Base-by-base conservation (phyloP, 305 asterid species). In the Fraxinus albicans region DNA sequence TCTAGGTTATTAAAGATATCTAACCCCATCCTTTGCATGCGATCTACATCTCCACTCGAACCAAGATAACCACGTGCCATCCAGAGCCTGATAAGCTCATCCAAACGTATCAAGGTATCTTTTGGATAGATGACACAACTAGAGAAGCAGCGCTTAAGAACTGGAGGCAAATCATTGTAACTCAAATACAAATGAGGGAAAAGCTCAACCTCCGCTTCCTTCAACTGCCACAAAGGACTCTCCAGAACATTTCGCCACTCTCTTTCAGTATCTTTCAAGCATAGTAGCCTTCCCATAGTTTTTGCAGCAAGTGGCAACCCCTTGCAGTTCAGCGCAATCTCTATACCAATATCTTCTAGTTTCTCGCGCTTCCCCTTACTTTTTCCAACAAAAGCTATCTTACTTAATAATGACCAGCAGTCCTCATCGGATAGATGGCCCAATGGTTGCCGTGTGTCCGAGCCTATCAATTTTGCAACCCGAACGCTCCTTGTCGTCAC, bases 301-400 rank as follows among this genome's bases (percentile, higher is more conserved):
- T 80, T 73, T 23, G 82, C 81, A 4, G 90, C 90, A 2, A 87
- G 85, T 31, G 89, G 88, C 69, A 87, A 44, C 12, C 91, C 91
- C 29, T 55, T 72, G 55, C 91, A 88, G 7, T 34, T 34, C 36
- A 4, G 0, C 6, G 36, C 6, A 34, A 34, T 34, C 36, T 0
- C 67, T 81, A 81, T 4, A 19, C 15, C 0, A 80, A 84, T 50
- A 86, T 80, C 4, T 2, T 29, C 58, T 34, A 86, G 33, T 19
- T 65, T 27, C 74, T 79, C 27, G 21, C 3, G 1, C 0, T 82
- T 74, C 77, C 69, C 35, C 10, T 58, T 6, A 2, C 6, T 44
- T 10, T 25, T 82, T 4, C 58, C 83, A 2, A 17, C 23, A 34
- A 85, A 83, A 6, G 89, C 89, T 38, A 78, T 25, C 21, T 72